Conservation (phyloP, 805 yeast genomes). For the Metschnikowia cerradonensis region DNA sequence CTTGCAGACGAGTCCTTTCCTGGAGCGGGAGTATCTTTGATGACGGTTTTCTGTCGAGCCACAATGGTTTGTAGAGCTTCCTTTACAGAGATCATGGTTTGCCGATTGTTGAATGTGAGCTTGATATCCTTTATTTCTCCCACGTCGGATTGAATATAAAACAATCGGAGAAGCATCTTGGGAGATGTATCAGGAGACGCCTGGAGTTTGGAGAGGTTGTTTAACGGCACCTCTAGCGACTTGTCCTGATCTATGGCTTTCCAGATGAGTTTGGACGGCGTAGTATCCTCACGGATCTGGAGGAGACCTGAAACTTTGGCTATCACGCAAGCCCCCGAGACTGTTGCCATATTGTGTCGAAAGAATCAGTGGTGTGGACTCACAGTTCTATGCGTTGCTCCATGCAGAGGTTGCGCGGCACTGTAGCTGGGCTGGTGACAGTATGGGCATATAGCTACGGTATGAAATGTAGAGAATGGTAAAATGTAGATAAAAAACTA, state of each 20-base stretch:
- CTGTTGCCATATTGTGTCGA: slow-evolving; percentile 17
- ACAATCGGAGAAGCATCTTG: slow-evolving; percentile 61
- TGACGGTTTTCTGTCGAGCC: slow-evolving; percentile 57
- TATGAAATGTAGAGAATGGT: not conserved
- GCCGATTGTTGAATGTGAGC: slow-evolving; percentile 66
- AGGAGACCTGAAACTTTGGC: slow-evolving; percentile 56
- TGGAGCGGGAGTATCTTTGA: slow-evolving; percentile 30
- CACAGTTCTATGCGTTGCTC: not conserved
- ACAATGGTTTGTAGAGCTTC: slow-evolving; percentile 63
- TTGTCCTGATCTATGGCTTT: slow-evolving; percentile 48
- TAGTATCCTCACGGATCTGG: slow-evolving; percentile 50
- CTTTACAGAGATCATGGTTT: slow-evolving; percentile 72
- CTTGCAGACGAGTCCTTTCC: slow-evolving; percentile 4
- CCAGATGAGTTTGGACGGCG: slow-evolving; percentile 57
- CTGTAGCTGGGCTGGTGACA: not conserved
- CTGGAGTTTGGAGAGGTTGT: slow-evolving; percentile 45
- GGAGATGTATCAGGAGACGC: slow-evolving; percentile 67
- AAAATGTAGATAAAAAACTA: no score
- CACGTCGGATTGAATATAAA: slow-evolving; percentile 39
- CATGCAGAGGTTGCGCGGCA: slow-evolving; percentile 1
- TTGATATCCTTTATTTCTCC: slow-evolving; percentile 28
- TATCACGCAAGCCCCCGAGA: slow-evolving; percentile 51
- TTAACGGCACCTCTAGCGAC: slow-evolving; percentile 32
- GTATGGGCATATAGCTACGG: not conserved
- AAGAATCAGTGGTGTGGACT: not conserved